Evolutionary conservation across 148 eudicot species (phyloP), one percentile per base, ranked within the genome.

Genomic region (Silene conica): DNA sequence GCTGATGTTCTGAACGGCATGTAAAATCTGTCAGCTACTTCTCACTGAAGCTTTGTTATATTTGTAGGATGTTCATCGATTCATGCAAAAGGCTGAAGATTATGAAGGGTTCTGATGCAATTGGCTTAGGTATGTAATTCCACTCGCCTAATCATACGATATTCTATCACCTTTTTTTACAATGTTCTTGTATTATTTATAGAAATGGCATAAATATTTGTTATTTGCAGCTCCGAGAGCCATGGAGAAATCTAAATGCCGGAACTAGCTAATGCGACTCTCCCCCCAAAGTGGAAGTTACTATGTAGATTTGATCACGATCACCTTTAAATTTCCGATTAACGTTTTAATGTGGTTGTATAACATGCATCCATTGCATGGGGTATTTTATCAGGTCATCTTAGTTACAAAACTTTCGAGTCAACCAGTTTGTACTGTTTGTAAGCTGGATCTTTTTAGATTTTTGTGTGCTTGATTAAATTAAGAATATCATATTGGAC

Each of bases 51-150:
- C 31, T 48, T 59, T 59, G 67, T 50, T 60, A 22, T 59, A 23
- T 67, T 72, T 34, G 58, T 82, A 90, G 96, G 84, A 90, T 90
- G 92, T 90, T 90, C 57, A 90, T 75, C 63, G 88, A 72, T 65
- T 71, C 92, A 22, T 90, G 96, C 82, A 90, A 88, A 82, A 88
- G 92, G 82, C 78, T 90, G 80, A 90, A 83, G 76, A 90, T 90
- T 28, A 90, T 87, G 92, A 90, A 87, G 79, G 84, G 96, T 31
- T 85, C 96, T 25, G 92, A 90, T 85, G 96, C 96, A 20, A 89
- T 87, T 80, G 94, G 94, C 34, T 81, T 89, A 81, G 91, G 91
- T 80, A 48, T 43, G 64, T 34, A 61, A 50, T 59, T 80, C 5
- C 23, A 28, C 9, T 16, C 18, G 15, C 59, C 23, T 52, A 43